These are phyloP conservation scores for Rhodomyrtus tomentosa DNA, from an alignment of 345 rosid species.

Conservation along the genomic window DNA sequence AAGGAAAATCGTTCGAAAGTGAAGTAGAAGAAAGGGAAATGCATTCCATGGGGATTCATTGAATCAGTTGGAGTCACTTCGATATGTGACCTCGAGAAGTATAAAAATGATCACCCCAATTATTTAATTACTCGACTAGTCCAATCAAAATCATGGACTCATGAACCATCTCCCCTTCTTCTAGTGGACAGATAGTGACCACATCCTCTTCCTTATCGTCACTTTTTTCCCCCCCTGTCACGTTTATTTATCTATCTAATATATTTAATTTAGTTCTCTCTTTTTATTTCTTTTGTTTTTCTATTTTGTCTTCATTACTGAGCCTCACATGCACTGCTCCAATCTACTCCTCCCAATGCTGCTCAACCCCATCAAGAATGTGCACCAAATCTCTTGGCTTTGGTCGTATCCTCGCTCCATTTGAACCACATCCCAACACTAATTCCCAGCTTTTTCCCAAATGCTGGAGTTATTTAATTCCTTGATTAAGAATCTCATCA, in stretches of 20 bases:
- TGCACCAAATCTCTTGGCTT: not conserved
- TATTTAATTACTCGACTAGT: not conserved
- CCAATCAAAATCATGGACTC: constrained; percentile 1
- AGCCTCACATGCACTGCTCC: constrained; percentile 5
- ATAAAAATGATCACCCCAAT: not conserved
- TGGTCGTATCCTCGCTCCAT: not conserved
- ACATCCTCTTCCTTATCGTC: not conserved
- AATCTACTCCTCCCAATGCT: constrained; percentile 3
- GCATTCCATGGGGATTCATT: not conserved
- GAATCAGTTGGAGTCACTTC: not conserved
- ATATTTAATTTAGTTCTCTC: not conserved
- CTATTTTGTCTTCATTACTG: not conserved
- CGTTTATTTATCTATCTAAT: not conserved
- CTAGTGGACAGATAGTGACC: constrained; percentile 4
- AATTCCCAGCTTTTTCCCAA: not conserved
- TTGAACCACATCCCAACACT: not conserved
- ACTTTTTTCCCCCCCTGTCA: not conserved
- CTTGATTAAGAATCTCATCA: not conserved
- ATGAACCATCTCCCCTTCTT: not conserved
- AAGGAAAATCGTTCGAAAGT: not conserved
- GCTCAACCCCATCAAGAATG: not conserved
- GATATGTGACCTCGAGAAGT: not conserved
- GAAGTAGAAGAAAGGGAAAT: not conserved
- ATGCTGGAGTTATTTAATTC: not conserved
- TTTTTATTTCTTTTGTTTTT: not conserved